These are phyloP conservation scores for Candida patagonica DNA, from an alignment of 805 yeast species.

Conservation along the genomic window DNA sequence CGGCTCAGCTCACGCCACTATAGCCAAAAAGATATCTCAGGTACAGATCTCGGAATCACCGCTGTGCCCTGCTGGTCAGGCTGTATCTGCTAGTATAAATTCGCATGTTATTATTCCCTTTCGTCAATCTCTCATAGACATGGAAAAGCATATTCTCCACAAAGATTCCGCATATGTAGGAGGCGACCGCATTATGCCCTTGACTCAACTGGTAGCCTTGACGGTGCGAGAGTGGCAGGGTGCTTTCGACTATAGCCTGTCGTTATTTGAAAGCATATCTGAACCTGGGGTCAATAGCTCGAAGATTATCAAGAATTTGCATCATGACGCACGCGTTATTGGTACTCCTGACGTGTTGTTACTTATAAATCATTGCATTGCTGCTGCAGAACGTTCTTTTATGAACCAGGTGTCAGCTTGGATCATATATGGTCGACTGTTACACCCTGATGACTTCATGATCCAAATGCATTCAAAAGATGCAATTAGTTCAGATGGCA, in stretches of 20 bases:
- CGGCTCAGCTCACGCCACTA: neutral
- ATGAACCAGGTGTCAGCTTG: slow-evolving; percentile 14
- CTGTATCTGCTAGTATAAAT: slow-evolving; percentile 8
- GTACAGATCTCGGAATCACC: neutral
- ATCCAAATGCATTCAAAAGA: slow-evolving; percentile 7
- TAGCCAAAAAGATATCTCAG: neutral
- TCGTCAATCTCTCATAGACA: slow-evolving; percentile 7
- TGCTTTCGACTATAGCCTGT: slow-evolving; percentile 10
- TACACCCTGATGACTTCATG: slow-evolving; percentile 15
- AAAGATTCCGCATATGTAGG: slow-evolving; percentile 15
- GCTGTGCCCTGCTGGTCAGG: slow-evolving; percentile 7
- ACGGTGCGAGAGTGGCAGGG: slow-evolving; percentile 16
- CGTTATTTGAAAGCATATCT: slow-evolving; percentile 9
- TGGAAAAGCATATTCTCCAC: slow-evolving; percentile 14
- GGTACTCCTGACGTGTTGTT: slow-evolving; percentile 10
- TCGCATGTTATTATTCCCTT: slow-evolving; percentile 9
- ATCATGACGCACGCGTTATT: slow-evolving; percentile 8
- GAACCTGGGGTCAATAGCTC: slow-evolving; percentile 3
- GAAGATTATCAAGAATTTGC: slow-evolving; percentile 10
- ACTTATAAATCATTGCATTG: slow-evolving; percentile 10
- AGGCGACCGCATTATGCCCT: slow-evolving; percentile 11
- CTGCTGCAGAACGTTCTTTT: slow-evolving; percentile 15
- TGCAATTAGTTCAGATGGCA: neutral
- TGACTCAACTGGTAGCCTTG: slow-evolving; percentile 11
- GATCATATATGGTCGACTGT: slow-evolving; percentile 17